Base-by-base conservation (phyloP, 495 filamentous ascomycete species). In the Viridothelium virens region DNA sequence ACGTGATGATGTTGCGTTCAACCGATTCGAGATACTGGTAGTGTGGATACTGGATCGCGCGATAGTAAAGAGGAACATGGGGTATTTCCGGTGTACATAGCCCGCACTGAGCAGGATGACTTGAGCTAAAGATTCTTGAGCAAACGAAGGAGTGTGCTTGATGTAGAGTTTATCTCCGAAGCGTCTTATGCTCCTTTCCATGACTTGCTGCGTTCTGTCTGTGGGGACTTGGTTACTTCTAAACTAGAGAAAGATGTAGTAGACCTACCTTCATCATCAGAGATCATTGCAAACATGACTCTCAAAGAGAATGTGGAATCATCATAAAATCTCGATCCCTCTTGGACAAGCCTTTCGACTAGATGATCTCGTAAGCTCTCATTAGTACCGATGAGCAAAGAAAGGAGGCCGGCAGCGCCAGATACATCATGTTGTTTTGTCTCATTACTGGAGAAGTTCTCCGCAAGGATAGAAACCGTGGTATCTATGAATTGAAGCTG, bases 41-140 rank as follows among this genome's bases (percentile, higher is more conserved):
- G 93, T 79, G 75, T 91, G 94, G 1, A 77, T 64, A 37, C 88
- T 84, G 14, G 91, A 91, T 39, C 86, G 85, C 66, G 89, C 81
- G 37, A 91, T 75, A 38, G 86, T 77, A 2, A 80, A 78, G 3
- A 97, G 73, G 65, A 83, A 82, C 31, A 83, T 77, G 6, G 86
- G 82, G 6, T 85, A 77, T 39, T 79, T 74, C 56, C 88, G 83
- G 62, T 90, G 82, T 11, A 91, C 77, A 71, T 91, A 91, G 9
- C 92, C 92, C 14, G 89, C 87, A 67, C 84, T 79, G 14, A 97
- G 77, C 2, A 96, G 85, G 34, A 96, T 80, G 31, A 88, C 79
- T 77, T 97, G 92, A 5, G 87, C 84, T 73, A 90, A 90, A 90
- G 91, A 89, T 84, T 97, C 91, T 82, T 99, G 94, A 68, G 90